Percentiles rank a stretch among this genome's conserved stretches.
phyloP scores from a whole-genome alignment of 371 early-diverging fungal species.

The Capillidium heterosporum region DNA sequence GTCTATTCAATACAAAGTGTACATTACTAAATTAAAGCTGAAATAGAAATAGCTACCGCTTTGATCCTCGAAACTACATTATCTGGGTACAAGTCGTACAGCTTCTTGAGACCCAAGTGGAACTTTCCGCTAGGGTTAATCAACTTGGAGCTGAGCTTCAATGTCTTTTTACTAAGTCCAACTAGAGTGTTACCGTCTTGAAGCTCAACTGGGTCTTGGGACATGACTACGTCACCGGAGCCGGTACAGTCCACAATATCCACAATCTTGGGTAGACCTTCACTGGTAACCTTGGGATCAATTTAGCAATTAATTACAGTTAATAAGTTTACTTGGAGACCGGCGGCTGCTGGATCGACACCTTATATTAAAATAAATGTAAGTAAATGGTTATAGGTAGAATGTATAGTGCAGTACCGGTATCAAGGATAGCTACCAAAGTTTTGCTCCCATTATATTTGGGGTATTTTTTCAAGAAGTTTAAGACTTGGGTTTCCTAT shows the following conservation, averaged over 20 bases:
- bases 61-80: conserved; percentile 30
- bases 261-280: conserved; percentile 74
- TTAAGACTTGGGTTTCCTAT: conserved; percentile 66
- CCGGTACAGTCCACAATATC: conserved; percentile 91
- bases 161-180: conserved; percentile 57
- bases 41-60: conserved; percentile 14
- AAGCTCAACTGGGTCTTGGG: conserved; percentile 24
- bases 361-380: conserved; percentile 15
- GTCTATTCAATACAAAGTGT: neutral
- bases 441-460: conserved; percentile 77
- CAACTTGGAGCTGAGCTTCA: conserved; percentile 53
- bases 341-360: conserved; percentile 81
- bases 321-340: conserved; percentile 31
- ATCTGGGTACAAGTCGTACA: conserved; percentile 60
- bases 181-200: conserved; percentile 24
- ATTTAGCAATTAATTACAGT: neutral
- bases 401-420: conserved; percentile 24
- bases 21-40: neutral
- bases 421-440: conserved; percentile 79
- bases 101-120: conserved; percentile 63
- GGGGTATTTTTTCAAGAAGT: conserved; percentile 63
- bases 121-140: conserved; percentile 60
- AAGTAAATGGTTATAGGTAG: neutral
- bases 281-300: conserved; percentile 43
- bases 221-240: conserved; percentile 49